Evolutionary conservation across 2,329 filamentous ascomycete genomes (phyloP).

Genomic region (Aspergillus neotritici): DNA sequence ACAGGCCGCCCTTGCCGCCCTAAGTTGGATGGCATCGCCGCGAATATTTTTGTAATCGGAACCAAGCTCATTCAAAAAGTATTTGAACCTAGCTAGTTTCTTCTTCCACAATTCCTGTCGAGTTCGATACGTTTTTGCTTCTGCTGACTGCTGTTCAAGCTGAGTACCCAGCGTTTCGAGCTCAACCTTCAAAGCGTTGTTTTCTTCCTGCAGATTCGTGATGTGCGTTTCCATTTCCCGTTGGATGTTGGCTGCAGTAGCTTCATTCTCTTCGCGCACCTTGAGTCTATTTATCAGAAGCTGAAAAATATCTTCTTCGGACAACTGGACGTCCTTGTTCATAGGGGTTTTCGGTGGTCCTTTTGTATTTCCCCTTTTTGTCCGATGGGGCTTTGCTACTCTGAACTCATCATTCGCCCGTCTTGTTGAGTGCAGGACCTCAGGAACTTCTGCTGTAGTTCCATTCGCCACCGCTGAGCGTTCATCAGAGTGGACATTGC

Average conservation of each 20-base stretch:
- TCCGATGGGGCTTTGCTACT: constrained; percentile 14
- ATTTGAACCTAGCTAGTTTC: constrained; percentile 28
- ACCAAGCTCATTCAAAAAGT: constrained; percentile 30
- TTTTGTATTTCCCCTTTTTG: constrained; percentile 3
- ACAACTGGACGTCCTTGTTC: constrained; percentile 11
- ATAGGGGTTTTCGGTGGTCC: neutral
- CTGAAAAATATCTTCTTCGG: constrained; percentile 34
- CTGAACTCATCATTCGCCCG: constrained; percentile 7
- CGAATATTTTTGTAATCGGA: constrained; percentile 29
- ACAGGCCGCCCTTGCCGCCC: constrained; percentile 18
- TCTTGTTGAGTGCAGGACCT: neutral
- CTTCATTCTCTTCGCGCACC: constrained; percentile 31
- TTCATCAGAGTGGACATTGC: too few relatives aligned
- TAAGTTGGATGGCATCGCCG: constrained; percentile 25
- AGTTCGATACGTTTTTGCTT: constrained; percentile 16
- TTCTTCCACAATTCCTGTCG: constrained; percentile 31
- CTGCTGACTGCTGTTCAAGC: constrained; percentile 16
- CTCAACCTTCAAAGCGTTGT: constrained; percentile 22
- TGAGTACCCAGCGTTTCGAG: constrained; percentile 14
- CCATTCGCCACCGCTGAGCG: too few relatives aligned
- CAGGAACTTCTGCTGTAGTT: neutral
- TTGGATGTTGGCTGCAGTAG: constrained; percentile 14
- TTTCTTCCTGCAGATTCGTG: constrained; percentile 21
- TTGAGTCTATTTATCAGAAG: constrained; percentile 31
- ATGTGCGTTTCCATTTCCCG: constrained; percentile 26